These are phyloP conservation scores for Thielaviopsis euricoi DNA, from an alignment of 2,329 filamentous ascomycete species.

Conservation along the genomic window DNA sequence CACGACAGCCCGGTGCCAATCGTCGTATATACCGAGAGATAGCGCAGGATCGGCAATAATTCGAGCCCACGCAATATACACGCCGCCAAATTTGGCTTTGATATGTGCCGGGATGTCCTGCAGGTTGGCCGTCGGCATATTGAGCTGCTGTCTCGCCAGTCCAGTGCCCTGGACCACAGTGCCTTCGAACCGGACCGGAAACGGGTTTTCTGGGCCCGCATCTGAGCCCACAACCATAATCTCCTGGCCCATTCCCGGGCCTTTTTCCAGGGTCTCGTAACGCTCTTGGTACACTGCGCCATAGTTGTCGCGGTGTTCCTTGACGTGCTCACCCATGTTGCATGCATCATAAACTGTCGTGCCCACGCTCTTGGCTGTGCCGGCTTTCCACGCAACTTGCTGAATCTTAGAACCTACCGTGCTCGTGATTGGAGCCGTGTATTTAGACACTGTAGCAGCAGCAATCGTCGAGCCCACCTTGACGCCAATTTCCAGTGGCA, in stretches of 20 bases:
- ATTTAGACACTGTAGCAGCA: slow-evolving; percentile 5
- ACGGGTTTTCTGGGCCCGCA: slow-evolving; percentile 34
- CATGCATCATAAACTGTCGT: slow-evolving; percentile 20
- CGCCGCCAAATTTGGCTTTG: slow-evolving; percentile 36
- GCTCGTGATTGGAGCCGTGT: slow-evolving; percentile 16
- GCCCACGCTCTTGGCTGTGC: slow-evolving; percentile 16
- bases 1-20: slow-evolving; percentile 44
- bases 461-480: slow-evolving; percentile 37
- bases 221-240: slow-evolving; percentile 28
- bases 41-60: slow-evolving; percentile 18
- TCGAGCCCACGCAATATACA: slow-evolving; percentile 49
- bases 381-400: slow-evolving; percentile 16
- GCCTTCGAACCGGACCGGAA: slow-evolving; percentile 35
- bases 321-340: slow-evolving; percentile 16
- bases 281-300: slow-evolving; percentile 1
- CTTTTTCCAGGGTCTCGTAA: background rate
- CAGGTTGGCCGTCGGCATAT: slow-evolving; percentile 38
- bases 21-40: slow-evolving; percentile 6
- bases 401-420: slow-evolving; percentile 20
- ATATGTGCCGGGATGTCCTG: slow-evolving; percentile 34
- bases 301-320: slow-evolving; percentile 19
- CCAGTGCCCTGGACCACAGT: slow-evolving; percentile 30
- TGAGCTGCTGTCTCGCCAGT: slow-evolving; percentile 22
- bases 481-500: slow-evolving; percentile 50
- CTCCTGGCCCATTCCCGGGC: slow-evolving; percentile 1